A percentile compares a stretch with the other conserved stretches of the same genome.
phyloP scores from a whole-genome alignment of 192 early-diverging fungal species.

The Entrophospora sp. region DNA sequence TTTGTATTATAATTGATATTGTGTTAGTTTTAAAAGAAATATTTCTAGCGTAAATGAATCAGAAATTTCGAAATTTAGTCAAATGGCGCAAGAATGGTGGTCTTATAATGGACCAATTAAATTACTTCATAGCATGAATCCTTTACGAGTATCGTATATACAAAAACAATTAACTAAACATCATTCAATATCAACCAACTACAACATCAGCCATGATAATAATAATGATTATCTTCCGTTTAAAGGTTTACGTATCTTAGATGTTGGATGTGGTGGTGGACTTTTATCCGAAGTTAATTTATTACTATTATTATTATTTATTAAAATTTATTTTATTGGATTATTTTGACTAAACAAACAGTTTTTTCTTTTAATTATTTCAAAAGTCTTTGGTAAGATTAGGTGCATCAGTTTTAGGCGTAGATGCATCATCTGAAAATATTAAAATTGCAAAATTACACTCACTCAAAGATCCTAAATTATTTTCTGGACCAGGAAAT shows the following conservation, averaged over 20 bases:
- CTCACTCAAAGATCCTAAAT: constrained; percentile 53
- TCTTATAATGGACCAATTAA: constrained; percentile 75
- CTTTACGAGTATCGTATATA: constrained; percentile 67
- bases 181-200: background rate
- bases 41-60: too few species aligned
- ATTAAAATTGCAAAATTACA: constrained; percentile 72
- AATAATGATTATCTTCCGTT: constrained; percentile 33
- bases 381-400: constrained; percentile 63
- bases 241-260: constrained; percentile 54
- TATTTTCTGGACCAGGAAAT: constrained; percentile 39
- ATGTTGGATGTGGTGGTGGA: constrained; percentile 95
- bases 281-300: constrained; percentile 68
- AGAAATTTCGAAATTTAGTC: constrained; percentile 71
- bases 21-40: too few species aligned
- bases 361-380: background rate
- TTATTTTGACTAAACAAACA: background rate
- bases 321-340: background rate
- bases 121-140: constrained; percentile 74
- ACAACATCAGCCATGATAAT: constrained; percentile 14
- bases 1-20: too few species aligned
- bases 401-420: constrained; percentile 62
- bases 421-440: constrained; percentile 83
- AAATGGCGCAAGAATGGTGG: constrained; percentile 80
- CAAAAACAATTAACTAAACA: constrained; percentile 35
- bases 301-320: background rate